Evolutionary conservation across 306 rosid genomes (phyloP).

Genomic region (Begonia masoniana): DNA sequence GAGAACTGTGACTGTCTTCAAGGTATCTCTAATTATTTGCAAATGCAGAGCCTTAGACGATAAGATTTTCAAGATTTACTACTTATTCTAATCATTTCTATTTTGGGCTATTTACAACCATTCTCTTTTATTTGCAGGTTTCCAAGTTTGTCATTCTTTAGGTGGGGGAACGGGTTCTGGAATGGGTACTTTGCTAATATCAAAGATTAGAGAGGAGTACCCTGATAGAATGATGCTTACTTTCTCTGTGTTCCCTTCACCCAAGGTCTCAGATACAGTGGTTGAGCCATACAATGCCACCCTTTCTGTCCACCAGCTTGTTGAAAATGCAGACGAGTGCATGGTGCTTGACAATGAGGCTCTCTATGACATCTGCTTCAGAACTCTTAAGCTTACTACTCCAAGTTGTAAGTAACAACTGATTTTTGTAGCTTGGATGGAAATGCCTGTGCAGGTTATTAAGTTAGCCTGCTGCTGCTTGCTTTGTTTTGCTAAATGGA

Average conservation of each 20-base stretch:
- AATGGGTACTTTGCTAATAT: constrained; percentile 15
- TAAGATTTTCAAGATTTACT: neutral
- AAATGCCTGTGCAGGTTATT: too few species aligned
- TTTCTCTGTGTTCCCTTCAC: constrained; percentile 16
- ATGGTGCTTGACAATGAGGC: too few species aligned
- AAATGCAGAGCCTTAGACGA: too few species aligned
- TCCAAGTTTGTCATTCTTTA: constrained; percentile 16
- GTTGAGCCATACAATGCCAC: constrained; percentile 21
- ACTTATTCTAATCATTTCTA: neutral
- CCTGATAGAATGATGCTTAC: constrained; percentile 17
- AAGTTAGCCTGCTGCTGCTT: too few species aligned
- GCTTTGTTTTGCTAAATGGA: too few species aligned
- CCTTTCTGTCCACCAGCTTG: constrained; percentile 21
- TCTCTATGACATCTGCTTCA: too few species aligned
- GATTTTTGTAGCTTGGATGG: too few species aligned
- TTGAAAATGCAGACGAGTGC: constrained; percentile 16
- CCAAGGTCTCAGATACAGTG: constrained; percentile 14
- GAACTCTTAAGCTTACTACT: too few species aligned
- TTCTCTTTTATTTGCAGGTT: constrained; percentile 6
- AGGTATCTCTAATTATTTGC: too few species aligned
- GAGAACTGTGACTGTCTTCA: too few species aligned
- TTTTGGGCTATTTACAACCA: too few species aligned
- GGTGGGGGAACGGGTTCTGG: constrained; percentile 20
- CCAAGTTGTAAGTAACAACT: too few species aligned
- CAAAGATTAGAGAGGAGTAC: constrained; percentile 15